Percentiles rank a stretch among this genome's conserved stretches.
phyloP scores from a whole-genome alignment of 1,284 basidiomycete species.

The Cryptococcus sp. region DNA sequence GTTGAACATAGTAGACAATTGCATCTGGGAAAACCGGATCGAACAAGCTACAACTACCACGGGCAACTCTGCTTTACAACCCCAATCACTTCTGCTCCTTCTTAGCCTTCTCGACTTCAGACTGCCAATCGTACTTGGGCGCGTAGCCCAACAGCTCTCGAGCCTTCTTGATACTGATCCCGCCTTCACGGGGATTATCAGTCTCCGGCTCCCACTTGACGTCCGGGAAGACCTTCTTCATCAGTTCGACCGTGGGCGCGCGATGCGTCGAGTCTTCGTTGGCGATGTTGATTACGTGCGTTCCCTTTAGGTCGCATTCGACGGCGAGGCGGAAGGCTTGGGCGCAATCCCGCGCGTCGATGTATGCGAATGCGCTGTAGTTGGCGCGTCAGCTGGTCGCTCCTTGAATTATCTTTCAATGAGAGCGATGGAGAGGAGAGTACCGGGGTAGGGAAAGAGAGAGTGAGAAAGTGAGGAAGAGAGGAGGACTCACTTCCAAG shows the following conservation, averaged over 20 bases:
- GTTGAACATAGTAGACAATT: neutral
- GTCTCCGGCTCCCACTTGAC: slow-evolving; percentile 40
- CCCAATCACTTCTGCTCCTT: slow-evolving; percentile 8
- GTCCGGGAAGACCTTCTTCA: slow-evolving; percentile 48
- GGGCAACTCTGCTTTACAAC: neutral
- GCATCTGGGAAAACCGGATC: neutral
- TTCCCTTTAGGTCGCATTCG: slow-evolving; percentile 43
- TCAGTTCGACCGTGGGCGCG: slow-evolving; percentile 44
- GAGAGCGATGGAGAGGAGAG: too few species aligned
- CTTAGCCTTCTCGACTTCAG: slow-evolving; percentile 25
- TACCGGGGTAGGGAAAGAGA: too few species aligned
- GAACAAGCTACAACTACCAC: neutral
- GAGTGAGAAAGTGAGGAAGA: too few species aligned
- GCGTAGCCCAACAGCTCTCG: slow-evolving; percentile 49
- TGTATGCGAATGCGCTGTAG: slow-evolving; percentile 40
- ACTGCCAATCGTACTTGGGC: slow-evolving; percentile 45
- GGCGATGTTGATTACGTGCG: slow-evolving; percentile 53
- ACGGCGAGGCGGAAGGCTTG: slow-evolving; percentile 50
- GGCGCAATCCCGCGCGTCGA: slow-evolving; percentile 52
- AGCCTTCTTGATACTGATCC: slow-evolving; percentile 51
- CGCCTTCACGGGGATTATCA: slow-evolving; percentile 31
- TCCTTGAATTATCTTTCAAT: too few species aligned
- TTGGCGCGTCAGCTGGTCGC: neutral
- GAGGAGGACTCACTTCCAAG: slow-evolving; percentile 42
- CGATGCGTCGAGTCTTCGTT: slow-evolving; percentile 52